Evolutionary conservation across 495 filamentous ascomycete genomes (phyloP).

Genomic region (Pseudomonodictys pantanalensis): DNA sequence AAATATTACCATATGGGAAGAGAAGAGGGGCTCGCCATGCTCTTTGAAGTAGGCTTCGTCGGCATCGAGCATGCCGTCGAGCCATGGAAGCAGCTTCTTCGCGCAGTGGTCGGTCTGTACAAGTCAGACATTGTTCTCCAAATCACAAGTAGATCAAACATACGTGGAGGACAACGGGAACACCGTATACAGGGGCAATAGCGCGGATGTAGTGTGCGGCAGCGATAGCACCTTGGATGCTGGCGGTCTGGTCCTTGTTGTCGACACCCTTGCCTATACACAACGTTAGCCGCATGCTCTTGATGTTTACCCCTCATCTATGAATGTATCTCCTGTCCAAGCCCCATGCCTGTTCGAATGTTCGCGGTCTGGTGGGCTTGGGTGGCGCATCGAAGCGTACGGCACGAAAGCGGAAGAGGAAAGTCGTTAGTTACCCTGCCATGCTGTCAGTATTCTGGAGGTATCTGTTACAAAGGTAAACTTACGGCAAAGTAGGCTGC

Average conservation of each 20-base stretch:
- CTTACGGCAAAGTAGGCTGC: conserved; percentile 92
- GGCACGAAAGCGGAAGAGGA: background rate
- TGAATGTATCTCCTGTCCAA: no score
- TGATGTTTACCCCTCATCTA: no score
- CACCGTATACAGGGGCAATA: conserved; percentile 79
- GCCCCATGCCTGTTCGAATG: no score
- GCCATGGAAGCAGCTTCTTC: conserved; percentile 59
- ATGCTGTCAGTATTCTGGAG: no score
- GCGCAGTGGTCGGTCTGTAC: conserved; percentile 73
- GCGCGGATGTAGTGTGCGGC: conserved; percentile 91
- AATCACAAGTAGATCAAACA: no score
- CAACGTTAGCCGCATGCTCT: no score
- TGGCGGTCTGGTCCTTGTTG: conserved; percentile 82
- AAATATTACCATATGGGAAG: conserved; percentile 95
- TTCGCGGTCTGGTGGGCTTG: no score
- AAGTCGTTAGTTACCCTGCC: no score
- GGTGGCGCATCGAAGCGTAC: background rate
- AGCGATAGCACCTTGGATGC: conserved; percentile 81
- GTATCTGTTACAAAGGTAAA: no score
- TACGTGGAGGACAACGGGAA: conserved; percentile 58
- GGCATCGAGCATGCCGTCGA: conserved; percentile 86
- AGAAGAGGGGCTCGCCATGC: conserved; percentile 90
- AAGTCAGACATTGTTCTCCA: conserved; percentile 46
- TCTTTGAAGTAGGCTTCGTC: conserved; percentile 90
- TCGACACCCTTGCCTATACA: conserved; percentile 57